Evolutionary conservation across 2,329 filamentous ascomycete species (phyloP).

Genomic region (Acrodontium crateriforme): DNA sequence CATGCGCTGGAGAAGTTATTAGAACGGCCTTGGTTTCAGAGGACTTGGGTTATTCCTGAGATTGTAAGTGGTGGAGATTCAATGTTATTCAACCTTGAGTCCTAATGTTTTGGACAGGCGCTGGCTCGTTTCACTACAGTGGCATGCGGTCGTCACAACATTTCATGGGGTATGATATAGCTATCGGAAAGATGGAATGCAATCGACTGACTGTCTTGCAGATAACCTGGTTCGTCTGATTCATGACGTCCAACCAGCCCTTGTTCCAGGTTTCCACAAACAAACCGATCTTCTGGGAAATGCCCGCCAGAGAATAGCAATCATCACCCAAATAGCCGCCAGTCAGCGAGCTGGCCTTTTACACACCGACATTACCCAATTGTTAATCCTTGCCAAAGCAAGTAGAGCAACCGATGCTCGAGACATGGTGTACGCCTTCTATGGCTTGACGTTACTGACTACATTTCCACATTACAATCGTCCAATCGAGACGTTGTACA

Average conservation of each 20-base stretch:
- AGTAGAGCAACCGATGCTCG: constrained; percentile 16
- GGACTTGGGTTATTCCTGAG: too few relatives aligned
- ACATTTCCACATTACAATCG: constrained; percentile 13
- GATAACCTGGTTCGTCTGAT: constrained; percentile 17
- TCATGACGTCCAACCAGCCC: constrained; percentile 9
- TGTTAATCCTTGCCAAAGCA: constrained; percentile 18
- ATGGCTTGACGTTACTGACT: constrained; percentile 14
- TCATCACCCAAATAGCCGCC: constrained; percentile 18
- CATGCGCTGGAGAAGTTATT: constrained; percentile 17
- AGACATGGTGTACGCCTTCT: constrained; percentile 20
- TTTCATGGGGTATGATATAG: constrained; percentile 11
- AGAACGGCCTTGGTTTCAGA: constrained; percentile 16
- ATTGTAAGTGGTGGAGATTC: too few relatives aligned
- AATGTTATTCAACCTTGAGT: too few relatives aligned
- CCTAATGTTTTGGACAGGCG: constrained; percentile 6
- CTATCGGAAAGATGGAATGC: background rate
- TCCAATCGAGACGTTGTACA: constrained; percentile 11
- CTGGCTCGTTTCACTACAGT: constrained; percentile 12
- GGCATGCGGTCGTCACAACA: constrained; percentile 7
- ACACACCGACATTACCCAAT: constrained; percentile 18
- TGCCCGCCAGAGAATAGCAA: constrained; percentile 17
- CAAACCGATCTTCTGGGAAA: constrained; percentile 16
- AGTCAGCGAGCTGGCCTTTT: constrained; percentile 12
- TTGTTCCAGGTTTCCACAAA: constrained; percentile 15
- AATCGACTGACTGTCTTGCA: too few relatives aligned